A percentile compares a stretch with the other conserved stretches of the same genome.
These are phyloP conservation scores for Solanum habrochaites DNA, from an alignment of 257 asterid genomes.

Conservation along the genomic window DNA sequence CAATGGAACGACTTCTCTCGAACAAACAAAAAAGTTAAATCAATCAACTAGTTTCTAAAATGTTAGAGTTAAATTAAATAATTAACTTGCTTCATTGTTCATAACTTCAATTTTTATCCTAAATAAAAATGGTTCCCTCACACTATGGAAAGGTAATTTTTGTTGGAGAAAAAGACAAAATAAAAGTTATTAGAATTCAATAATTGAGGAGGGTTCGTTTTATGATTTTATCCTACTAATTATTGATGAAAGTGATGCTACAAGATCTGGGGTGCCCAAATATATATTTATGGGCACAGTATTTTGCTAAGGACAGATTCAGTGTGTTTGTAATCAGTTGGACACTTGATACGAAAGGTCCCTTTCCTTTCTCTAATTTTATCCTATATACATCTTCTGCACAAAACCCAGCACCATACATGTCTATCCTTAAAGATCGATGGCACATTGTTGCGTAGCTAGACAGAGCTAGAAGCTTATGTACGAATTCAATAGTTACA, in stretches of 20 bases:
- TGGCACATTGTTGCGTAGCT: neutral
- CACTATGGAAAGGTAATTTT: neutral
- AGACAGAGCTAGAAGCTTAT: neutral
- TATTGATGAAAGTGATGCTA: neutral
- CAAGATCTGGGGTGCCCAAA: neutral
- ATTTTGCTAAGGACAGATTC: neutral
- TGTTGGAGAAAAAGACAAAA: neutral
- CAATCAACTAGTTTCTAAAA: neutral
- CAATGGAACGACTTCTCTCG: no score
- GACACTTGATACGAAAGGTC: neutral
- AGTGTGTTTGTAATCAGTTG: neutral
- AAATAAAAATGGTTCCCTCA: neutral
- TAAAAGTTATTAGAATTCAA: neutral
- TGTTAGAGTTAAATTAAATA: no score
- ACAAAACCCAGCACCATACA: neutral
- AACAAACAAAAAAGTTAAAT: neutral
- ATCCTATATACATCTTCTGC: neutral
- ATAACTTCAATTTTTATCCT: neutral
- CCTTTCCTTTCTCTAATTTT: neutral
- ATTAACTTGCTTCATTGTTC: no score
- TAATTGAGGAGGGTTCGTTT: neutral
- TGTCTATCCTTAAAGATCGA: neutral
- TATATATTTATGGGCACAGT: neutral
- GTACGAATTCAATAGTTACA: neutral
- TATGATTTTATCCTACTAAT: neutral